These are phyloP conservation scores for Verticillium longisporum DNA, from an alignment of 2,329 filamentous ascomycete genomes.

Conservation along the genomic window DNA sequence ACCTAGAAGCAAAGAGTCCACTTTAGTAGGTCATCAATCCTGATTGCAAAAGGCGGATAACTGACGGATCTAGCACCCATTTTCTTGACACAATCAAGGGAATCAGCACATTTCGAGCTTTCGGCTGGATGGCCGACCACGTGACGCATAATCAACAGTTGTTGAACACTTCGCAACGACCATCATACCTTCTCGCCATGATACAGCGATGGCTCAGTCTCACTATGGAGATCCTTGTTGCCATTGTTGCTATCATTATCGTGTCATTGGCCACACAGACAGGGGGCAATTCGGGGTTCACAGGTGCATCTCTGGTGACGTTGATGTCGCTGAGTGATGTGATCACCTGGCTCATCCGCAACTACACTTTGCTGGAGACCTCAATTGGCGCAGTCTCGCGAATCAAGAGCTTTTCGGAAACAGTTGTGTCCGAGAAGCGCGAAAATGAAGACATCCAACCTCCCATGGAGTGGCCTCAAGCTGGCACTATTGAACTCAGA, in stretches of 20 bases:
- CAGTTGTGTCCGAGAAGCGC: slow-evolving; percentile 7
- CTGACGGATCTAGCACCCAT: slow-evolving; percentile 21
- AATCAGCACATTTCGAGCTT: slow-evolving; percentile 44
- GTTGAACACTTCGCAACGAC: slow-evolving; percentile 43
- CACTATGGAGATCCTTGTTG: slow-evolving; percentile 39
- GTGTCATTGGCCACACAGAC: slow-evolving; percentile 38
- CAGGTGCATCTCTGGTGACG: slow-evolving; percentile 24
- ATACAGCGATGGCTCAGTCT: slow-evolving; percentile 50
- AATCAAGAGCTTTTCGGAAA: slow-evolving; percentile 13
- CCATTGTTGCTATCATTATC: slow-evolving; percentile 36
- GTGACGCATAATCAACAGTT: slow-evolving; percentile 35
- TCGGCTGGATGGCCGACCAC: slow-evolving; percentile 39
- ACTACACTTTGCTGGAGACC: slow-evolving; percentile 20
- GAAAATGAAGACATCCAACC: slow-evolving; percentile 7
- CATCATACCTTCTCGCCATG: slow-evolving; percentile 46
- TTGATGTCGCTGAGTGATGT: slow-evolving; percentile 24
- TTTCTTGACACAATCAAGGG: slow-evolving; percentile 46
- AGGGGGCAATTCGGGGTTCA: slow-evolving; percentile 21
- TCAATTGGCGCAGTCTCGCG: slow-evolving; percentile 14
- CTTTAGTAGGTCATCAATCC: slow-evolving; percentile 32
- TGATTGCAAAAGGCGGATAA: not conserved
- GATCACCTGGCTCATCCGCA: slow-evolving; percentile 18
- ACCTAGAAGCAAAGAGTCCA: slow-evolving; percentile 49
- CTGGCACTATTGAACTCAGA: slow-evolving; percentile 10
- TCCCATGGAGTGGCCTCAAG: slow-evolving; percentile 10